Evolutionary conservation across 2,329 filamentous ascomycete genomes (phyloP).

Genomic region (Tolypocladium tundrense): DNA sequence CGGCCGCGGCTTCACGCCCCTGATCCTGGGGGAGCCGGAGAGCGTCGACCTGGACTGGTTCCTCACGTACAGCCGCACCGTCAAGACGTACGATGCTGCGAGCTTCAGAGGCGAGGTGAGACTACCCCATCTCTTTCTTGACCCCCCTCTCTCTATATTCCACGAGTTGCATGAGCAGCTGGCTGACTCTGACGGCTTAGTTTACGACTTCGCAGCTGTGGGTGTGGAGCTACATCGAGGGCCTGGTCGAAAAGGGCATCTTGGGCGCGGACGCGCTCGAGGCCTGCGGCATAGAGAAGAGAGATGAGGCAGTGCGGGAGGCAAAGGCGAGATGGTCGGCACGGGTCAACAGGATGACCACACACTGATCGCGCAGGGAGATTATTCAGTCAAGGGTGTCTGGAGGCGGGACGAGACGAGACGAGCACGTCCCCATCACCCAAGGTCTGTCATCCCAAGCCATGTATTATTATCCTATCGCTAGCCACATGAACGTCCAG

Average conservation of each 20-base stretch:
- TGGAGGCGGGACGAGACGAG: not conserved
- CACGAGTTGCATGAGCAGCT: not conserved
- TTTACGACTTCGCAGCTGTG: not conserved
- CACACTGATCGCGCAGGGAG: not conserved
- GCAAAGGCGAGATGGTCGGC: not conserved
- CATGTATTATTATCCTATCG: not conserved
- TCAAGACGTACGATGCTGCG: not conserved
- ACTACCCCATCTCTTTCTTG: accelerated
- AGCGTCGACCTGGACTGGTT: not conserved
- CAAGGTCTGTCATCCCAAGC: not conserved
- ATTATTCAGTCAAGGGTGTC: too few species aligned
- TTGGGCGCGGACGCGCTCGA: not conserved
- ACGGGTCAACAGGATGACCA: not conserved
- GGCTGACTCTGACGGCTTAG: not conserved
- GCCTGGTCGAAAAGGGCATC: not conserved
- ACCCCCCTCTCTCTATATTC: not conserved
- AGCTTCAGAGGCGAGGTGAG: not conserved
- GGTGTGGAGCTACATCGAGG: not conserved
- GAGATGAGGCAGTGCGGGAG: not conserved
- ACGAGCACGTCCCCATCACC: not conserved
- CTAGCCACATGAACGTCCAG: not conserved
- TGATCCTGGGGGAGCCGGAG: not conserved
- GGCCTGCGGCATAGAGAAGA: not conserved
- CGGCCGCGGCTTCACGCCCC: not conserved
- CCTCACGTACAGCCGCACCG: not conserved